These are phyloP conservation scores for Miamiensis avidus DNA, from an alignment of 169 alveolate genomes.

Conservation along the genomic window DNA sequence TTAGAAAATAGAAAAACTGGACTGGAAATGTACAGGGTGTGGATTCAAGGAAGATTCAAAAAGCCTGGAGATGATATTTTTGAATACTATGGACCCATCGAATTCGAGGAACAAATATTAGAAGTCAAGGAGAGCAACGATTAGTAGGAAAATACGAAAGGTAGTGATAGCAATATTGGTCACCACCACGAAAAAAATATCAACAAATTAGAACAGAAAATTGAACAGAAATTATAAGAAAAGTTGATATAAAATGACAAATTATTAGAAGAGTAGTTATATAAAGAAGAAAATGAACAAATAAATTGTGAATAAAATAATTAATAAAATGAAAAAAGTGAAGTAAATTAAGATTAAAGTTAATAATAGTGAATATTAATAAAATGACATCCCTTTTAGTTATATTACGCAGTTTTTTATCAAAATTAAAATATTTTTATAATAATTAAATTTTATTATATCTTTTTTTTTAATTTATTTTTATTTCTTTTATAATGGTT, in stretches of 20 bases:
- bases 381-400: no score
- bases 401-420: no score
- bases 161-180: neutral
- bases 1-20: slow-evolving; percentile 77
- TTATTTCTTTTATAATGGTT: no score
- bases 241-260: neutral
- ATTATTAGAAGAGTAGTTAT: neutral
- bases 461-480: no score
- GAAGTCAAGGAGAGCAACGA: neutral
- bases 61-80: slow-evolving; percentile 25
- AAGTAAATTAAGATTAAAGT: no score
- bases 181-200: neutral
- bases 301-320: neutral
- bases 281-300: neutral
- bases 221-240: no score
- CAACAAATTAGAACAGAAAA: neutral
- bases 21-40: slow-evolving; percentile 81
- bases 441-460: no score
- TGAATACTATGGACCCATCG: neutral
- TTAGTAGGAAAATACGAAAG: neutral
- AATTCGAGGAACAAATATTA: neutral
- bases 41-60: slow-evolving; percentile 83
- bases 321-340: neutral
- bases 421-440: no score
- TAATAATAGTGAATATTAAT: no score